Base-by-base conservation (phyloP, 768 basidiomycete species). In the Suillus variegatus region DNA sequence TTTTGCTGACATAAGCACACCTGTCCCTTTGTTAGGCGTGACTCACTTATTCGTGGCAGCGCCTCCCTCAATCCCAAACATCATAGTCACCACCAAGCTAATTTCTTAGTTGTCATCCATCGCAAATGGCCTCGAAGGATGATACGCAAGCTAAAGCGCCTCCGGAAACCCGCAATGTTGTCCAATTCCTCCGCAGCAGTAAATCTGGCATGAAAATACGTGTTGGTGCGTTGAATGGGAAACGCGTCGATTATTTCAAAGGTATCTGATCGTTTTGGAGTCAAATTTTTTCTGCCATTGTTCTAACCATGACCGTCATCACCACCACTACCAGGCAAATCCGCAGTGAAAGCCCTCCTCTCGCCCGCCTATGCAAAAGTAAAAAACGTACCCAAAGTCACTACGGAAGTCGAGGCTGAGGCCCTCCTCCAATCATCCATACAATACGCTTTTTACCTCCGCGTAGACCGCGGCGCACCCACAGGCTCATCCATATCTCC, bases 201-300 rank as follows among this genome's bases (percentile, higher is more conserved):
- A 90, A 88, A 72, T 84, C 93, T 16, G 94, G 94, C 2, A 88
- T 98, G 71, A 98, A 97, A 82, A 85, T 90, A 62, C 85, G 94
- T 68, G 89, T 91, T 12, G 97, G 97, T 25, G 91, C 95, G 10
- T 80, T 98, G 72, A 94, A 94, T 71, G 97, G 97, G 28, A 97
- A 97, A 78, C 89, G 97, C 43, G 80, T 96, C 61, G 97, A 99
- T 78, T 99, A 99, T 80, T 99, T 99, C 84, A 99, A 95, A 82
- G 97, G 97, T 95, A 38, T 41, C 28, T 22, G 36, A 43, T 35
- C 16, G 60, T 22, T 20, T 65, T 64, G 16, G 52, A 32, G 18
- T 28, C 9, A 9, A 22, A 35, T n/a, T 57, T 66, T 44, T 60
- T 51, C 28, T 49, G 35, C 51, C 28, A 28, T 58, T 52, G 46